These are phyloP conservation scores for Lagenidium giganteum DNA, from an alignment of 352 stramenopile species.

Conservation along the genomic window DNA sequence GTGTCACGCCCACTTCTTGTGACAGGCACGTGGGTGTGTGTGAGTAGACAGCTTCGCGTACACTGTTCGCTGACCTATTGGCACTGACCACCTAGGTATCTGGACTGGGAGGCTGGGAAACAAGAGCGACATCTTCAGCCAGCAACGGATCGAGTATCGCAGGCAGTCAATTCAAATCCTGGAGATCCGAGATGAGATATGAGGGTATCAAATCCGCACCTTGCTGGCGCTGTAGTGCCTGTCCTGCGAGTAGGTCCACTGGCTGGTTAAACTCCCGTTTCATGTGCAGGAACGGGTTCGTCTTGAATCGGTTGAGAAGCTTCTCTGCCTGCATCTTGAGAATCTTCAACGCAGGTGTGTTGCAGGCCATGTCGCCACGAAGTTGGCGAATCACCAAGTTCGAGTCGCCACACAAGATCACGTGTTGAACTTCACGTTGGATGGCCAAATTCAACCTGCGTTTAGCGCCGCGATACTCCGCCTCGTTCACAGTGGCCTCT, in stretches of 20 bases:
- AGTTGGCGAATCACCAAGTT: conserved; percentile 12
- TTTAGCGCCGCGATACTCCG: conserved; percentile 7
- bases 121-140: too few species aligned
- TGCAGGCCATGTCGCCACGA: conserved; percentile 18
- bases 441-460: conserved; percentile 4
- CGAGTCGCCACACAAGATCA: conserved; percentile 20
- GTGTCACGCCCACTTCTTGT: too few species aligned
- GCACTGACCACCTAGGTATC: too few species aligned
- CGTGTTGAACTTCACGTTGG: neutral
- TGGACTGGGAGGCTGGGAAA: too few species aligned
- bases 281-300: conserved; percentile 4
- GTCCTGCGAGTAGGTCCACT: neutral
- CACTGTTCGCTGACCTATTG: too few species aligned
- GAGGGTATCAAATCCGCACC: too few species aligned
- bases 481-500: conserved; percentile 19
- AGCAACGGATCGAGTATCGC: too few species aligned
- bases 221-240: neutral
- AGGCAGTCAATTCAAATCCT: too few species aligned
- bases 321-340: conserved; percentile 4
- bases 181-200: too few species aligned
- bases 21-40: too few species aligned
- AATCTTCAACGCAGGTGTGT: conserved; percentile 3
- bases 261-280: conserved; percentile 5
- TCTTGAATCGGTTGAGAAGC: too few species aligned
- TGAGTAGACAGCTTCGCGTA: too few species aligned